Evolutionary conservation across 345 rosid genomes (phyloP), one percentile per base, ranked within the genome.

Genomic region (Fremontodendron californicum): DNA sequence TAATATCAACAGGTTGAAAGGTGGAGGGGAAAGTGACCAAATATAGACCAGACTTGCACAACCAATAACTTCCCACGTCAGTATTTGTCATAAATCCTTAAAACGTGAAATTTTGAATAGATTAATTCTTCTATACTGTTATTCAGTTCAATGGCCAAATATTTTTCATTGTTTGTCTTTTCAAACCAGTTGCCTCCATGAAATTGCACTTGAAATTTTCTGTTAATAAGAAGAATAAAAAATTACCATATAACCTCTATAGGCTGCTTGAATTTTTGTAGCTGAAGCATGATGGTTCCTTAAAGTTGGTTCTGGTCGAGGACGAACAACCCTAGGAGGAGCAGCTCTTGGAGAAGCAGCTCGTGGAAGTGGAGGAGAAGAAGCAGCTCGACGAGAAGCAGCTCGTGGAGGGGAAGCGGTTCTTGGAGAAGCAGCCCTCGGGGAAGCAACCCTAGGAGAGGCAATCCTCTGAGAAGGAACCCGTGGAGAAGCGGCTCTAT

Each of bases 231-330:
- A 64, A 64, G 58, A 75, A 72, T 75, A 75, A 82, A 78, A 62
- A 1, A 66, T 85, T 88, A 93, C 99, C 92, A 83, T 86, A 77
- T 86, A 92, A 76, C 98, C 99, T 86, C 94, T 87, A 55, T 87
- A 94, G 74, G 88, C 89, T 78, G 99, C 91, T 87, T 96, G 97
- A 78, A 96, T 91, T 87, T 88, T 94, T 21, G 86, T 86, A 68
- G 99, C 98, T 2, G 87, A 85, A 77, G 87, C 94, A 80, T 88
- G 74, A 39, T 87, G 93, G 78, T 85, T 77, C 67, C 87, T 81
- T 42, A 86, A 80, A 61, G 86, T 90, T 71, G 90, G 96, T 79
- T 91, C 98, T 37, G 92, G 91, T 77, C 89, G 89, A 79, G 79
- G 61, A 78, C 81, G 78, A 75, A 68, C 74, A 27, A 40, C 58